Percentiles rank a stretch among this genome's conserved stretches.
These are phyloP conservation scores for Hypoxylon intermedium DNA, from an alignment of 495 filamentous ascomycete genomes.

Conservation along the genomic window DNA sequence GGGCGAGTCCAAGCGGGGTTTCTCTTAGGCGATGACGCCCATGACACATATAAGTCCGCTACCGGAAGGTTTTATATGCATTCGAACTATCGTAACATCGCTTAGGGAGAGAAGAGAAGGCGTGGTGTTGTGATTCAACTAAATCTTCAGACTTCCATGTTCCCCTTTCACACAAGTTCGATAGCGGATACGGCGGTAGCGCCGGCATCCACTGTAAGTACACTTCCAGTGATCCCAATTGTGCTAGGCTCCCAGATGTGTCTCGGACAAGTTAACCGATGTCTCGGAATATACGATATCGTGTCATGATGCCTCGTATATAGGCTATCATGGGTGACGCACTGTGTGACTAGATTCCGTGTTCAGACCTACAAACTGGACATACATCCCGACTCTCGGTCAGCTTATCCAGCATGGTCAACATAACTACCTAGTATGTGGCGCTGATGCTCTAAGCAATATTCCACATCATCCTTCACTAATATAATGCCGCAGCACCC, in stretches of 20 bases:
- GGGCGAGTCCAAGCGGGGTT: no score
- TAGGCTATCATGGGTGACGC: not conserved
- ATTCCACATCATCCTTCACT: not conserved
- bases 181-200: constrained; percentile 42
- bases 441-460: not conserved
- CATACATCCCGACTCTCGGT: not conserved
- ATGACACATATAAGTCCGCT: no score
- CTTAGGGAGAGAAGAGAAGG: no score
- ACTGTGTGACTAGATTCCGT: not conserved
- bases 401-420: constrained; percentile 21
- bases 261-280: not conserved
- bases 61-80: no score
- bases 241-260: constrained; percentile 2
- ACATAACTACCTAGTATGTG: constrained; percentile 30
- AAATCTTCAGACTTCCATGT: no score
- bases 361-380: not conserved
- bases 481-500: constrained; percentile 16
- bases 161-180: constrained; percentile 19
- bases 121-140: no score
- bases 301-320: not conserved
- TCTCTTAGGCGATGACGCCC: no score
- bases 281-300: not conserved
- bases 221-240: constrained; percentile 55
- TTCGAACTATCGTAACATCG: constrained; percentile 31
- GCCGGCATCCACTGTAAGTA: constrained; percentile 60